Base-by-base conservation (phyloP, 257 asterid species). In the Fraxinus cuspidata region DNA sequence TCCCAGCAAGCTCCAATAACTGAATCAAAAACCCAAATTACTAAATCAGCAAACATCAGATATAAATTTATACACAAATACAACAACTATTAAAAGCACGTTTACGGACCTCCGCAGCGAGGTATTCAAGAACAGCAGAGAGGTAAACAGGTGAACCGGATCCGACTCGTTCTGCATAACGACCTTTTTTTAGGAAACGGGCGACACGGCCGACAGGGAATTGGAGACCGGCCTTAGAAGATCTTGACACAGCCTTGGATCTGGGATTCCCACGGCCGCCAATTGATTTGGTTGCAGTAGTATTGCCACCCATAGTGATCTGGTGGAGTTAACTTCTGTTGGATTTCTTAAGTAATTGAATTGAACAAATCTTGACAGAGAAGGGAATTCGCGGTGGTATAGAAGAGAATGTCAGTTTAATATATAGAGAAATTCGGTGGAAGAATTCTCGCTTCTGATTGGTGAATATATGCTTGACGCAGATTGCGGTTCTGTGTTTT, bases 1-100 rank as follows among this genome's bases (percentile, higher is more conserved):
- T 88, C n/a, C 94, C 94, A 19, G 94, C 94, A 3, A 90, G 87
- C 84, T 90, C 94, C 83, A 90, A 72, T 19, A 90, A 92, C 94
- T 88, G 3, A 72, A 10, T 28, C 28, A 12, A 25, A 10, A 37
- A 28, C 2, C 2, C 0, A 38, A 1, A 11, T 2, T 5, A 68
- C 3, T 9, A 65, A 74, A 25, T 18, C 18, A 12, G 31, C 9
- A 49, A 2, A 35, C 25, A 63, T 5, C 1, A 11, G 3, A 40
- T 40, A 10, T 11, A 10, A 40, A 0, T 2, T 2, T 31, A 69
- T 1, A 23, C 34, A 0, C 29, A 21, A 18, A 44, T 2, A 1
- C 23, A 21, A 47, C 3, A 13, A 60, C 5, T 27, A 23, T 0
- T 0, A 42, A 1, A 12, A 11, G 1, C 23, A 3, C 6, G n/a